These are phyloP conservation scores for Scedosporium minutisporum DNA, from an alignment of 2,329 filamentous ascomycete species.

Conservation along the genomic window DNA sequence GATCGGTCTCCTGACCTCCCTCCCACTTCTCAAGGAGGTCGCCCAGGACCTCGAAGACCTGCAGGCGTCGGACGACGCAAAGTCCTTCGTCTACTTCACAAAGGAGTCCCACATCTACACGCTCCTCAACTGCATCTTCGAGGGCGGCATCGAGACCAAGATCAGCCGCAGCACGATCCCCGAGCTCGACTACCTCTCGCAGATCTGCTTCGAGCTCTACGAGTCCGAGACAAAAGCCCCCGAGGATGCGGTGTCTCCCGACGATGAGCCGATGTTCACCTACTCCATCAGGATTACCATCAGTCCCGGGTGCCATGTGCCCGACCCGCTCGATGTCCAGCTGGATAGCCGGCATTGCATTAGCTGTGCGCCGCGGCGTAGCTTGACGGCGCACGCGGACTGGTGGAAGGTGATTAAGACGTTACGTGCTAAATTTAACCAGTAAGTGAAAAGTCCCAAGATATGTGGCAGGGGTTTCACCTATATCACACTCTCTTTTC, in stretches of 20 bases:
- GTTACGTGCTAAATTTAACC: constrained; percentile 86
- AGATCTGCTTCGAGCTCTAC: constrained; percentile 97
- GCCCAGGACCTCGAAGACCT: constrained; percentile 95
- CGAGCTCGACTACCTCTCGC: constrained; percentile 92
- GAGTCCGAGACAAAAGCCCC: constrained; percentile 70
- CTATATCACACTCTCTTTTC: constrained; percentile 7
- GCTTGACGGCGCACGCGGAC: constrained; percentile 80
- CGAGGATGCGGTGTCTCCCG: constrained; percentile 16
- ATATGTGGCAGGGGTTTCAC: not conserved
- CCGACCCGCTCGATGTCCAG: constrained; percentile 91
- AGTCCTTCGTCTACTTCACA: constrained; percentile 97
- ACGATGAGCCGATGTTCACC: constrained; percentile 65
- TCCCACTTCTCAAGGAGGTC: constrained; percentile 91
- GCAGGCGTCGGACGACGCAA: constrained; percentile 86
- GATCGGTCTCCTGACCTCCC: constrained; percentile 86
- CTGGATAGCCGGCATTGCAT: constrained; percentile 95
- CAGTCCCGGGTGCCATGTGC: constrained; percentile 90
- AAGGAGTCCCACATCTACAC: constrained; percentile 99
- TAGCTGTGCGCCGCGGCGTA: constrained; percentile 81
- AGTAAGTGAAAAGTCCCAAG: constrained; percentile 44
- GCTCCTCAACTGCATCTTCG: constrained; percentile 91
- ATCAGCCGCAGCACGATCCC: constrained; percentile 92
- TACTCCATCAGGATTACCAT: constrained; percentile 97
- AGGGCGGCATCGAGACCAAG: constrained; percentile 94
- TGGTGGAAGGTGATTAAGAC: constrained; percentile 98